Evolutionary conservation across 2,329 filamentous ascomycete species (phyloP).

Genomic region (Colletotrichum destructivum): DNA sequence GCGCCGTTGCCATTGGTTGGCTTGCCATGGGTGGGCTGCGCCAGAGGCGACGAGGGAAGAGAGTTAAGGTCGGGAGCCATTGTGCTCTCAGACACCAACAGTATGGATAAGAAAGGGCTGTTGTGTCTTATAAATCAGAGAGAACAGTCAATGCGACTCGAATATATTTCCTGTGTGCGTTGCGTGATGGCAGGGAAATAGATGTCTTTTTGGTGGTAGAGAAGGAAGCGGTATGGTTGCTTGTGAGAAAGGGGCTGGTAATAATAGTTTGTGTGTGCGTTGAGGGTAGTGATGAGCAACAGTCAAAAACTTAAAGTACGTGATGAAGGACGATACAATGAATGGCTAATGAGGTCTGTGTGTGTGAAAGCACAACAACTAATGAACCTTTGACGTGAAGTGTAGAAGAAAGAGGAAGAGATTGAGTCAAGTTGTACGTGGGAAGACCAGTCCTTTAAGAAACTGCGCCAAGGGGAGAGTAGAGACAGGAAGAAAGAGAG

Average conservation of each 20-base stretch:
- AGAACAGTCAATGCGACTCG: neutral
- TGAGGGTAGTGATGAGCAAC: conserved; percentile 12
- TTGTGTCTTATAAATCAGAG: conserved; percentile 7
- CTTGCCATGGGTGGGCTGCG: conserved; percentile 41
- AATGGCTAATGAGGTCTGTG: neutral
- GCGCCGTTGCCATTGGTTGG: conserved; percentile 45
- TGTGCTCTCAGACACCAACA: conserved; percentile 35
- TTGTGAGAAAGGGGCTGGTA: neutral
- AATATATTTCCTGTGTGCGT: neutral
- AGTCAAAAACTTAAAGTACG: conserved; percentile 23
- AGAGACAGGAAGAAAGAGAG: conserved; percentile 15
- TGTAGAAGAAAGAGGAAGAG: conserved; percentile 11
- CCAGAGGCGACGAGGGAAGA: conserved; percentile 69
- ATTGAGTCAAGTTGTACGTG: neutral
- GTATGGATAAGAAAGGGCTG: neutral
- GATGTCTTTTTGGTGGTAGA: conserved; percentile 5
- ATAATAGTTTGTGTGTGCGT: neutral
- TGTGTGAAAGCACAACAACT: conserved; percentile 9
- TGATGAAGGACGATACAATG: conserved; percentile 17
- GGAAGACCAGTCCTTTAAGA: conserved; percentile 39
- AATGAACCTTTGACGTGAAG: conserved; percentile 18
- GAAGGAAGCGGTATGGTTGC: conserved; percentile 13
- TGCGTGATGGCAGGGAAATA: conserved; percentile 1
- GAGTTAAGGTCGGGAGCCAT: conserved; percentile 86
- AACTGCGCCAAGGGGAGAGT: conserved; percentile 25